Evolutionary conservation across 257 asterid species (phyloP), one percentile per base, ranked within the genome.

Genomic region (Thymus mandschuricus): DNA sequence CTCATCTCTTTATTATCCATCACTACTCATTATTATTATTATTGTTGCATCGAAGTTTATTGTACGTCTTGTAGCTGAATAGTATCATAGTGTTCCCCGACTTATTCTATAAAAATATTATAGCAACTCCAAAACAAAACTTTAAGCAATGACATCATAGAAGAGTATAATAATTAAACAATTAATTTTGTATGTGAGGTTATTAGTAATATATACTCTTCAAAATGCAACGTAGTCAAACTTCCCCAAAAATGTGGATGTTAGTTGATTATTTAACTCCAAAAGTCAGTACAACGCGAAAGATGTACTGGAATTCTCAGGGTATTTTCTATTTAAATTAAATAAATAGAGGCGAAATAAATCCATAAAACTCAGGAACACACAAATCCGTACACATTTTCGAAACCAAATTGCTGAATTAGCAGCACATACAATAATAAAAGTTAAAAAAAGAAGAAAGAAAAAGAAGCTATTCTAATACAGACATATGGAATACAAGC

Each of bases 401-500:
- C 4, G 41, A 38, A 38, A 57, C n/a, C 55, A 12, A 2, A 56
- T 21, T 29, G 54, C 12, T 11, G 11, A 41, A 50, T n/a, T 5
- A 13, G 46, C 60, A 34, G 41, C 35, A 33, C 68, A 56, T 35
- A 51, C 9, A 8, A 38, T 38, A 38, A 38, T 38, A 38, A 6
- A 38, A 21, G 2, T 6, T 41, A 8, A 41, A 8, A 61, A 21
- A 28, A 8, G n/a, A n/a, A 43, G 9, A 1, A 40, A 41, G 27
- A n/a, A 38, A 12, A 2, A 49, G 60, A 29, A 56, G 61, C n/a
- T 21, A 8, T 5, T 27, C 29, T n/a, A 61, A 30, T 59, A 9
- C 6, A 46, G 55, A 61, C 51, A 62, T 40, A 60, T 49, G 35
- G 57, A 6, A 59, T 67, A 28, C 38, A 67, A 58, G 34, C 12